phyloP scores from a whole-genome alignment of 2,329 filamentous ascomycete species.

The Nannizziopsis arthrosporioides region DNA sequence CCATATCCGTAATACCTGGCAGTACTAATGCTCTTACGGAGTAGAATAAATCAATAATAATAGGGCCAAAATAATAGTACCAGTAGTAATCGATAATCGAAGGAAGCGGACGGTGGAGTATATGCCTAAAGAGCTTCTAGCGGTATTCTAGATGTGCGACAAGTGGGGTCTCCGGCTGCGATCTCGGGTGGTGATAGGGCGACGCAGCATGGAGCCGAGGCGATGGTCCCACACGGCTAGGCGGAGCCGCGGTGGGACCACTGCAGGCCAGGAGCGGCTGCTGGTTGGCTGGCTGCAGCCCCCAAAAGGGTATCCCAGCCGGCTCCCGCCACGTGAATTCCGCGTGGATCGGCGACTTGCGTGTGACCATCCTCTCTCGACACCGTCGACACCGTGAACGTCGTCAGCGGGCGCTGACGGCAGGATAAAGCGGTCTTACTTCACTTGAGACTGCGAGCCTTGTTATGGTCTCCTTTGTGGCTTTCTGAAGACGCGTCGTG shows the following conservation, averaged over 20 bases:
- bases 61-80: too few species aligned
- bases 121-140: slow-evolving; percentile 6
- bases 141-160: slow-evolving; percentile 7
- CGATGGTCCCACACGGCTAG: slow-evolving; percentile 3
- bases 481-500: too few species aligned
- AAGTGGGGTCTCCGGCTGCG: background rate
- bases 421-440: too few species aligned
- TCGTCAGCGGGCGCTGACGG: too few species aligned
- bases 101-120: background rate
- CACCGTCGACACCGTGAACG: too few species aligned
- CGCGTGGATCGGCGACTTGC: slow-evolving; percentile 3
- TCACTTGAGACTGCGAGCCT: too few species aligned
- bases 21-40: too few species aligned
- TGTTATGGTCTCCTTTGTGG: too few species aligned
- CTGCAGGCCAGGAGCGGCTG: background rate
- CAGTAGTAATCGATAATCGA: too few species aligned
- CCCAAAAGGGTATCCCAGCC: background rate
- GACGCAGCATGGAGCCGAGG: slow-evolving; percentile 1
- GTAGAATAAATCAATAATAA: too few species aligned
- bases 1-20: too few species aligned
- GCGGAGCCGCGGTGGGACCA: slow-evolving; percentile 6
- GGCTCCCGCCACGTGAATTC: background rate
- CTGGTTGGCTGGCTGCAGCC: background rate
- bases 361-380: background rate
- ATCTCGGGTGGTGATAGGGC: slow-evolving; percentile 7